A percentile compares a stretch with the other conserved stretches of the same genome.
Evolutionary conservation across 1,284 basidiomycete genomes (phyloP).

Genomic region (Austroboletus novae-zelandiae): DNA sequence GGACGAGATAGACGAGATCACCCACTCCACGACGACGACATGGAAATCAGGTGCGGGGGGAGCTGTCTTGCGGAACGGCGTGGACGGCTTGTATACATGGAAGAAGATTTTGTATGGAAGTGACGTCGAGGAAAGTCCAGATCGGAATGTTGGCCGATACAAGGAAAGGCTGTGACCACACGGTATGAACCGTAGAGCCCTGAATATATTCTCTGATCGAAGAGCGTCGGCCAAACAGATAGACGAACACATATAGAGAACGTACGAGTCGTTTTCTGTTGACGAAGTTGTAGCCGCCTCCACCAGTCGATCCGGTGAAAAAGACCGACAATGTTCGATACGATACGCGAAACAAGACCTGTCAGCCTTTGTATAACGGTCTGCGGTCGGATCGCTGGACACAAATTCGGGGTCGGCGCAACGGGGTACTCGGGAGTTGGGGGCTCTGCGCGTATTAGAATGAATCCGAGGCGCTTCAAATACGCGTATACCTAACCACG

Average conservation of each 20-base stretch:
- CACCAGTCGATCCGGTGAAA: slow-evolving; percentile 49
- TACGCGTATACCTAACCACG: slow-evolving; percentile 83
- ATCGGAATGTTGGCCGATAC: slow-evolving; percentile 23
- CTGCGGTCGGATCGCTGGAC: background rate
- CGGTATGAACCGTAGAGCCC: slow-evolving; percentile 72
- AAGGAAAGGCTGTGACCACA: slow-evolving; percentile 53
- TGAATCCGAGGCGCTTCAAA: slow-evolving; percentile 88
- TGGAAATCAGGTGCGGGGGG: slow-evolving; percentile 86
- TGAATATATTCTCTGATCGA: slow-evolving; percentile 63
- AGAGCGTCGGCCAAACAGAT: background rate
- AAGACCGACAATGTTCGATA: slow-evolving; percentile 29
- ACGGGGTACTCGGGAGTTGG: slow-evolving; percentile 60
- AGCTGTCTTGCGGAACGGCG: slow-evolving; percentile 77
- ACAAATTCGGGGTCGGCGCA: slow-evolving; percentile 41
- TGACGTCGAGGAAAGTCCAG: background rate
- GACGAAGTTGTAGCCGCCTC: slow-evolving; percentile 48
- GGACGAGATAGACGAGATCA: slow-evolving; percentile 9
- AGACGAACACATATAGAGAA: background rate
- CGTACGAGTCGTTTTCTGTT: slow-evolving; percentile 30
- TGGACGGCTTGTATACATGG: slow-evolving; percentile 90
- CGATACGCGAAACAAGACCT: slow-evolving; percentile 33
- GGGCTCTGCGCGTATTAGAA: slow-evolving; percentile 71
- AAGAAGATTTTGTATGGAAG: slow-evolving; percentile 81
- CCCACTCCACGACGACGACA: slow-evolving; percentile 83
- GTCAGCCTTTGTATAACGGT: slow-evolving; percentile 35